A percentile compares a stretch with the other conserved stretches of the same genome.
phyloP scores from a whole-genome alignment of 2,329 filamentous ascomycete genomes.

The Westerdykella sp. region DNA sequence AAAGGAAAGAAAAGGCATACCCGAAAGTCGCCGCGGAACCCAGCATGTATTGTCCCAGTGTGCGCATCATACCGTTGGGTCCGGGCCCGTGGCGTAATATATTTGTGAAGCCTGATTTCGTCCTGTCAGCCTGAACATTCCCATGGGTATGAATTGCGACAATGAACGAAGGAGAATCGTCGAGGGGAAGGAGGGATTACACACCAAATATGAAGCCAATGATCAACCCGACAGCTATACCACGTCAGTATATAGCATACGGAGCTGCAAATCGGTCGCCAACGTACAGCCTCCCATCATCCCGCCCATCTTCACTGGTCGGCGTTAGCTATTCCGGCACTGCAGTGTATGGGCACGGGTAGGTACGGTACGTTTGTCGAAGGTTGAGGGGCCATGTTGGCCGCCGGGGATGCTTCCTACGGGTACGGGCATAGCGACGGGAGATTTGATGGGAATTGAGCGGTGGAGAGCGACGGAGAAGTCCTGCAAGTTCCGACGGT shows the following conservation, averaged over 20 bases:
- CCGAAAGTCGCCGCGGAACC: slow-evolving; percentile 94
- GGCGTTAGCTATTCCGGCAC: slow-evolving; percentile 27
- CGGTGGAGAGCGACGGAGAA: slow-evolving; percentile 8
- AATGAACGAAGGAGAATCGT: no score
- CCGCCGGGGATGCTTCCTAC: slow-evolving; percentile 41
- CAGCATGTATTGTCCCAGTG: slow-evolving; percentile 92
- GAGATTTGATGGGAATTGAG: slow-evolving; percentile 7
- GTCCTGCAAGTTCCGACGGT: neutral
- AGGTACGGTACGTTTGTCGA: slow-evolving; percentile 59
- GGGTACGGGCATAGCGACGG: slow-evolving; percentile 51
- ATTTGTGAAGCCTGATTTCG: slow-evolving; percentile 68
- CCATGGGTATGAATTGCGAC: neutral
- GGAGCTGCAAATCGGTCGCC: neutral
- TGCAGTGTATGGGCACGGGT: slow-evolving; percentile 2
- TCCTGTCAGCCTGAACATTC: slow-evolving; percentile 10
- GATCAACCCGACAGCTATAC: slow-evolving; percentile 82
- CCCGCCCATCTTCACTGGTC: slow-evolving; percentile 88
- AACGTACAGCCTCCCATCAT: slow-evolving; percentile 96
- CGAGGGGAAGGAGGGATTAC: slow-evolving; percentile 13
- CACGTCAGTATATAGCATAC: slow-evolving; percentile 10
- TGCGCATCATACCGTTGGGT: slow-evolving; percentile 87
- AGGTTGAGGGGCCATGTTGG: slow-evolving; percentile 54
- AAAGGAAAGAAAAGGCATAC: slow-evolving; percentile 46
- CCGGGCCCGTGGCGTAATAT: slow-evolving; percentile 95
- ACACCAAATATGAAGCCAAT: slow-evolving; percentile 97